These are phyloP conservation scores for Botrytis squamosa DNA, from an alignment of 2,329 filamentous ascomycete species.

Conservation along the genomic window DNA sequence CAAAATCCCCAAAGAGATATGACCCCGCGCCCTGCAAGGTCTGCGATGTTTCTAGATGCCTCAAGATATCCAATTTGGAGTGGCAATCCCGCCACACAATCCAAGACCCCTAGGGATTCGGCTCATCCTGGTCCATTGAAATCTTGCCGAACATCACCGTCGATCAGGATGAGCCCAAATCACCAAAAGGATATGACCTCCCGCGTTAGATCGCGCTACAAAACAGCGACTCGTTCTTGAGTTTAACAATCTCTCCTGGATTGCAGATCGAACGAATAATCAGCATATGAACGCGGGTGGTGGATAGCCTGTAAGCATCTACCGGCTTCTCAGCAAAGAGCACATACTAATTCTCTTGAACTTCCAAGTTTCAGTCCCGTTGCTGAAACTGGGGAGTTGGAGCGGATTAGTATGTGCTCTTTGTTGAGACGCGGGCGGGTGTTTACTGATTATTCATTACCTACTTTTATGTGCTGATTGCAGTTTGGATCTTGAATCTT, in stretches of 20 bases:
- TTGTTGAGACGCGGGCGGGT: neutral
- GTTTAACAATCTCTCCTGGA: conserved; percentile 65
- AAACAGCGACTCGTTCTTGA: conserved; percentile 72
- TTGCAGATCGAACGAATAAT: conserved; percentile 42
- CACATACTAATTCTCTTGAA: neutral
- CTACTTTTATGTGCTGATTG: neutral
- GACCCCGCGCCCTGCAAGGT: neutral
- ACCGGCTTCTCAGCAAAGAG: neutral
- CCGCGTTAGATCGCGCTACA: conserved; percentile 70
- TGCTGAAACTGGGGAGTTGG: neutral
- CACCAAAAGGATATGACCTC: conserved; percentile 40
- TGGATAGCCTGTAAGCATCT: conserved; percentile 24
- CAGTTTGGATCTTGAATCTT: neutral
- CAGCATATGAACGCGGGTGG: conserved; percentile 27
- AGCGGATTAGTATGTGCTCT: neutral
- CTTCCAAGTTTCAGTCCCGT: neutral
- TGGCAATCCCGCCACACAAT: conserved; percentile 33
- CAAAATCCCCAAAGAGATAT: too few relatives aligned
- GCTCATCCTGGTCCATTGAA: conserved; percentile 34
- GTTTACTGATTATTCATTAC: neutral
- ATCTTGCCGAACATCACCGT: conserved; percentile 41
- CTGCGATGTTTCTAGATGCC: fast-evolving
- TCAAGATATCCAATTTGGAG: neutral
- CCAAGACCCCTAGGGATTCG: conserved; percentile 24
- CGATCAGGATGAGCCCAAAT: conserved; percentile 34